Evolutionary conservation across 352 stramenopile genomes (phyloP), one percentile per base, ranked within the genome.

Genomic region (Phytophthora pseudosyringae): DNA sequence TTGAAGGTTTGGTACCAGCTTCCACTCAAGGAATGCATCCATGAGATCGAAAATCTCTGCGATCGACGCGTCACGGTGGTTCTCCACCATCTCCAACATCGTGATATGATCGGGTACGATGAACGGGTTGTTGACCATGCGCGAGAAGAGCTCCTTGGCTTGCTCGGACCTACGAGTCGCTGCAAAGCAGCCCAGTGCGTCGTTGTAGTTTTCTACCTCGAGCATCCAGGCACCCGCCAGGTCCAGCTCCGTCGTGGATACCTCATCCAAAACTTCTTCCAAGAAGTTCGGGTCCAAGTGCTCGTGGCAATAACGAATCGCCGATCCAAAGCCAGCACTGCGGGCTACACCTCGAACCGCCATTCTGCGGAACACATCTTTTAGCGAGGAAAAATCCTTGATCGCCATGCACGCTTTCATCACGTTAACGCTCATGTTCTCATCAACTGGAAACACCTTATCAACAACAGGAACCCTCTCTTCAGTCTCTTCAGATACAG

Each of bases 371-470:
- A 90, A 94, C 15, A 80, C 73, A 29, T 90, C 64, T 26, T 75
- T 76, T 18, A 92, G 82, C n/a, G 74, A 54, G 12, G 49, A 50
- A 1, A 59, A 57, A 54, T 94, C 74, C 1, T 73, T 64, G 7
- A 74, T 41, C 12, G 62, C 69, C 11, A 62, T 59, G 31, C 73
- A 81, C 12, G 83, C 78, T 59, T 88, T 89, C 58, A 94, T 71
- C 15, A 88, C 67, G 58, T 92, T 94, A 26, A 94, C 81, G 61
- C 83, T 89, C 12, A 94, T 86, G 51, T 92, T 94, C 57, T 94
- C 86, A 60, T 94, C 86, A n/a, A 57, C 67, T 7, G 47, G 69
- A 8, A 78, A 47, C 39, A 79, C 53, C 16, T 69, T 50, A 54
- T 75, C 60, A 39, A 63, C 59, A n/a, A 69, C 46, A 28, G 36